Conservation (phyloP, 2,329 filamentous ascomycete species). For the Tolypocladium amazonense region DNA sequence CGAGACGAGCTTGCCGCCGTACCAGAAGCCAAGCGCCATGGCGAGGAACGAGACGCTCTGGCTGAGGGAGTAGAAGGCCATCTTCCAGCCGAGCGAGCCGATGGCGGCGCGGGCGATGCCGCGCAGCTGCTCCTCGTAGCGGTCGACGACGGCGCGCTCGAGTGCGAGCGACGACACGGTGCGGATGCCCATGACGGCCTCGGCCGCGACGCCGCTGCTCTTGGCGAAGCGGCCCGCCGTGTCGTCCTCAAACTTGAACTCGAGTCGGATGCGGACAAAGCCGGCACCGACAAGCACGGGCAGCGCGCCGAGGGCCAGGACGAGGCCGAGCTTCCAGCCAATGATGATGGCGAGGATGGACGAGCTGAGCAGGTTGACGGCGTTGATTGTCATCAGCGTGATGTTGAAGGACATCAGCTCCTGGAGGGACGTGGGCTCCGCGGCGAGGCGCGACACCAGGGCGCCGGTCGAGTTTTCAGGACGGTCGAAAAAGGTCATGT, state of each 20-base stretch:
- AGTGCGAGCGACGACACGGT: slow-evolving; percentile 38
- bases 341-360: slow-evolving; percentile 32
- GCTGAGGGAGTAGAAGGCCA: slow-evolving; percentile 29
- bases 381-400: slow-evolving; percentile 32
- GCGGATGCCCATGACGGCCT: slow-evolving; percentile 36
- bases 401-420: slow-evolving; percentile 40
- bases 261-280: slow-evolving; percentile 36
- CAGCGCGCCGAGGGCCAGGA: slow-evolving; percentile 33
- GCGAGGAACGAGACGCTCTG: slow-evolving; percentile 27
- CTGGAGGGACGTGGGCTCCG: slow-evolving; percentile 34
- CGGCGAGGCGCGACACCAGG: slow-evolving; percentile 24
- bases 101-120: slow-evolving; percentile 19
- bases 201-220: slow-evolving; percentile 37
- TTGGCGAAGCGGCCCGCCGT: slow-evolving; percentile 31
- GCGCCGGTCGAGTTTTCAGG: slow-evolving; percentile 26
- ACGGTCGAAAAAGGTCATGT: slow-evolving; percentile 36
- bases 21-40: slow-evolving; percentile 30
- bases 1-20: slow-evolving; percentile 28
- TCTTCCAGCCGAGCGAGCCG: slow-evolving; percentile 22
- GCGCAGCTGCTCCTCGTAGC: slow-evolving; percentile 20
- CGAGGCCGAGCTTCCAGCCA: slow-evolving; percentile 40
- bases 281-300: slow-evolving; percentile 33
- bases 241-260: slow-evolving; percentile 33
- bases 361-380: slow-evolving; percentile 33
- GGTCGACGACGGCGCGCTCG: slow-evolving; percentile 28